Conservation (phyloP, 140 eudicot genomes). For the Oenanthe javanica region DNA sequence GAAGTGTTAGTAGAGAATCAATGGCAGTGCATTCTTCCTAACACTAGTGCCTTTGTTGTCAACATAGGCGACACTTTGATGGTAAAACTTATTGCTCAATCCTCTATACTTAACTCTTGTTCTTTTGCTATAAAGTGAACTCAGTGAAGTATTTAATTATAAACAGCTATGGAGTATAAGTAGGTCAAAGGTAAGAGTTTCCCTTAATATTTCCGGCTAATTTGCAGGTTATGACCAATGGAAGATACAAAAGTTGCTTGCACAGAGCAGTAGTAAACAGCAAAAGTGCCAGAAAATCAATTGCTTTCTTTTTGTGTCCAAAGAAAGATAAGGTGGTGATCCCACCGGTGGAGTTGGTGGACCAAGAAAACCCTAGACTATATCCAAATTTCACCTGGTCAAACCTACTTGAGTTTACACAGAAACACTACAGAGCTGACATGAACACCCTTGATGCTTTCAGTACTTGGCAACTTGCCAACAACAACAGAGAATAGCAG, state of each 20-base stretch:
- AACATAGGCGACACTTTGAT: constrained; percentile 4
- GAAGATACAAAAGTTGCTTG: constrained; percentile 2
- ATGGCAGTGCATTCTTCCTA: constrained; percentile 1
- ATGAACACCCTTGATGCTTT: not conserved
- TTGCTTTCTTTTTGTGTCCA: not conserved
- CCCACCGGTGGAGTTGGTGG: not conserved
- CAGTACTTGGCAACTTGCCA: not conserved
- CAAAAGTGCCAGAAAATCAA: not conserved
- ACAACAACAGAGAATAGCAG: not conserved
- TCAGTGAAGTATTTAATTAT: not conserved
- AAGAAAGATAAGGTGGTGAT: not conserved
- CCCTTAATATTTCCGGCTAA: not conserved
- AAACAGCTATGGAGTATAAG: not conserved
- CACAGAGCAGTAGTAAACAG: constrained; percentile 5
- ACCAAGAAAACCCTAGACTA: not conserved
- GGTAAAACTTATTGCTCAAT: not conserved
- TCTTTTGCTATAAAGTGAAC: not conserved
- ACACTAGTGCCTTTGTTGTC: not conserved
- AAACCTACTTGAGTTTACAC: not conserved
- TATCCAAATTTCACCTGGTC: constrained; percentile 1
- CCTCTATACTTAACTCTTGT: not conserved
- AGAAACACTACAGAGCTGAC: not conserved
- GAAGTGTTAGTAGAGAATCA: not conserved
- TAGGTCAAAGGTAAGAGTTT: not conserved
- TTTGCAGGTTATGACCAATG: not conserved